Conservation (phyloP, 2,329 filamentous ascomycete genomes). For the Allantophomopsis cytisporea region DNA sequence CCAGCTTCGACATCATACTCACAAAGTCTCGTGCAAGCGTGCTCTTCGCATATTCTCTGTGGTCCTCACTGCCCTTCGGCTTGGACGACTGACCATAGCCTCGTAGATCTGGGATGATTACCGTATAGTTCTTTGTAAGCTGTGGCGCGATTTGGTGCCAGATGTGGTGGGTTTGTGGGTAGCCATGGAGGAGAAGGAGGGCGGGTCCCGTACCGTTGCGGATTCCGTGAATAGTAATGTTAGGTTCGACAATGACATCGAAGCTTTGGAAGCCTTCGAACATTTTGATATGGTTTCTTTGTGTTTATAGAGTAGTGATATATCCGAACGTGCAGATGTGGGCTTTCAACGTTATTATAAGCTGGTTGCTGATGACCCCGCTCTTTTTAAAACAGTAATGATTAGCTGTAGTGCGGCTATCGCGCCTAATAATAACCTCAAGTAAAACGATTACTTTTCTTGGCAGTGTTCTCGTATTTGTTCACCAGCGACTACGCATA, state of each 20-base stretch:
- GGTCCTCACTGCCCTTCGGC: slow-evolving; percentile 15
- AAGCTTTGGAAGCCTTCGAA: slow-evolving; percentile 25
- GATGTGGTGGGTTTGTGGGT: slow-evolving; percentile 35
- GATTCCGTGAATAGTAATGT: slow-evolving; percentile 29
- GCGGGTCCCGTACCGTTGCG: slow-evolving; percentile 20
- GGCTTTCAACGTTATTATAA: too few species aligned
- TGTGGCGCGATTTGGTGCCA: slow-evolving; percentile 32
- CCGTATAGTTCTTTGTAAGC: slow-evolving; percentile 24
- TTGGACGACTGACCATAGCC: slow-evolving; percentile 38
- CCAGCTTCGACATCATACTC: slow-evolving; percentile 27
- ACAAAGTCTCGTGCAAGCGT: slow-evolving; percentile 31
- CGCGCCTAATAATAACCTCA: too few species aligned
- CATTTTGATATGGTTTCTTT: slow-evolving; percentile 14
- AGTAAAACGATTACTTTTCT: too few species aligned
- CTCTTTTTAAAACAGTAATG: too few species aligned
- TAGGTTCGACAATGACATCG: slow-evolving; percentile 20
- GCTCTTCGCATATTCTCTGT: slow-evolving; percentile 26
- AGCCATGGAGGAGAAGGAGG: slow-evolving; percentile 35
- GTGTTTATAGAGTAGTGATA: too few species aligned
- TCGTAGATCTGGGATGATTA: slow-evolving; percentile 33
- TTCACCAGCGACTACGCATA: too few species aligned
- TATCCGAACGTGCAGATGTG: too few species aligned
- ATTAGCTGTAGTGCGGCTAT: too few species aligned
- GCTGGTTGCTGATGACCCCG: too few species aligned
- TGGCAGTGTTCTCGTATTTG: too few species aligned